phyloP scores from a whole-genome alignment of 2,329 filamentous ascomycete species.

The Sporothrix curviconia region DNA sequence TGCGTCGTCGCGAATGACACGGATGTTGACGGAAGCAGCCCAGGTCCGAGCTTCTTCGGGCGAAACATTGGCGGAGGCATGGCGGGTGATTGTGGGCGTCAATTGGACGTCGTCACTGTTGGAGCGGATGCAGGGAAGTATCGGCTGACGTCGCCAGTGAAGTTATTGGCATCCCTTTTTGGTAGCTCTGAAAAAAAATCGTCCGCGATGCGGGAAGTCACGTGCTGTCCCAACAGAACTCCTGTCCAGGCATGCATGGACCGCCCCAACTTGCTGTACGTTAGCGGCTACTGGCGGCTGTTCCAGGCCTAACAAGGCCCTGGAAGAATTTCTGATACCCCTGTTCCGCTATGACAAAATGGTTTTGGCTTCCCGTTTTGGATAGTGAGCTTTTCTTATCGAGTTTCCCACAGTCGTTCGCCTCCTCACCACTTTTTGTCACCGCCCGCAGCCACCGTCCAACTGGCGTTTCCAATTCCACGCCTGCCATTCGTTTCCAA shows the following conservation, averaged over 20 bases:
- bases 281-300: constrained; percentile 8
- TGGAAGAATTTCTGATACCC: neutral
- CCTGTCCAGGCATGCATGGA: neutral
- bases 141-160: too few species aligned
- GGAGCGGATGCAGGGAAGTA: too few species aligned
- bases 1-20: constrained; percentile 86
- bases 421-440: too few species aligned
- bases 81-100: neutral
- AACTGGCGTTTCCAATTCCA: too few species aligned
- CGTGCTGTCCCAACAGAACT: neutral
- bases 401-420: too few species aligned
- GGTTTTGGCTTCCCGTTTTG: too few species aligned
- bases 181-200: neutral
- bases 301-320: neutral
- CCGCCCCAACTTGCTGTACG: neutral
- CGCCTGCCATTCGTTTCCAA: neutral
- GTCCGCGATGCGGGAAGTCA: neutral
- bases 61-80: constrained; percentile 64
- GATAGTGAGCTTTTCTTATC: too few species aligned
- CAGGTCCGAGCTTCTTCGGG: constrained; percentile 81
- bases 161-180: neutral
- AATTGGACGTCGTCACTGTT: neutral
- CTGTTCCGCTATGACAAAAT: constrained; percentile 7
- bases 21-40: constrained; percentile 81
- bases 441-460: too few species aligned